A percentile compares a stretch with the other conserved stretches of the same genome.
phyloP scores from a whole-genome alignment of 2,329 filamentous ascomycete genomes.

The Epichloe brachyelytri region DNA sequence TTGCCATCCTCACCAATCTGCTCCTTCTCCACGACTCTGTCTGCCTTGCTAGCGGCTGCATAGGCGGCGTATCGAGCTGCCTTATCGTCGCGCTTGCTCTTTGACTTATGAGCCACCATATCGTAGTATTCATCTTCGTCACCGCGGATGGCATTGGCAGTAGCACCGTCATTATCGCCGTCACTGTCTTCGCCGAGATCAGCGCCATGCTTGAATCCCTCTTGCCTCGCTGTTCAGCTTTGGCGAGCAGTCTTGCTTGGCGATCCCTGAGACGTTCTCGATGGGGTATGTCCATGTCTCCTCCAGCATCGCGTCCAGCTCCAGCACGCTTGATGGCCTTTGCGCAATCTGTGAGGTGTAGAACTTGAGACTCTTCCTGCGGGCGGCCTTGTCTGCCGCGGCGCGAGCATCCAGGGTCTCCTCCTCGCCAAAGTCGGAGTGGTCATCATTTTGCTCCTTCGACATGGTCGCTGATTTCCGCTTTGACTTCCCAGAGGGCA shows the following conservation, averaged over 20 bases:
- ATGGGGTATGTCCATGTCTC: slow-evolving; percentile 74
- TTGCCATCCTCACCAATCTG: slow-evolving; percentile 72
- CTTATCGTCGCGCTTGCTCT: slow-evolving; percentile 64
- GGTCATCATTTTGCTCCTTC: slow-evolving; percentile 38
- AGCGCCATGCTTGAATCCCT: slow-evolving; percentile 47
- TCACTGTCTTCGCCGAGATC: slow-evolving; percentile 57
- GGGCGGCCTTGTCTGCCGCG: slow-evolving; percentile 73
- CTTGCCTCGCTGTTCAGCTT: slow-evolving; percentile 73
- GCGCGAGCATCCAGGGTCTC: slow-evolving; percentile 63
- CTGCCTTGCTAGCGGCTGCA: slow-evolving; percentile 48
- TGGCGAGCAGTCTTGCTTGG: slow-evolving; percentile 73
- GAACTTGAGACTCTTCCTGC: slow-evolving; percentile 88
- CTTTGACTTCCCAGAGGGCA: slow-evolving; percentile 34
- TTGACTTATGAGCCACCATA: slow-evolving; percentile 59
- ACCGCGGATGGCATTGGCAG: slow-evolving; percentile 37
- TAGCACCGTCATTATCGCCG: slow-evolving; percentile 47
- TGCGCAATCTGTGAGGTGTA: slow-evolving; percentile 97
- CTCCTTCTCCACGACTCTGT: slow-evolving; percentile 52
- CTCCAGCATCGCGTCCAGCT: slow-evolving; percentile 61
- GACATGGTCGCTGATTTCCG: slow-evolving; percentile 19
- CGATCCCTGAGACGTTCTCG: slow-evolving; percentile 79
- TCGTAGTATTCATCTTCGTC: slow-evolving; percentile 78
- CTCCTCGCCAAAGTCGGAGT: slow-evolving; percentile 92
- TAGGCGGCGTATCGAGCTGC: slow-evolving; percentile 41
- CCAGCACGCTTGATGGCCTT: slow-evolving; percentile 70